Conservation (phyloP, 2,329 filamentous ascomycete species). For the Neospermospora avenae region DNA sequence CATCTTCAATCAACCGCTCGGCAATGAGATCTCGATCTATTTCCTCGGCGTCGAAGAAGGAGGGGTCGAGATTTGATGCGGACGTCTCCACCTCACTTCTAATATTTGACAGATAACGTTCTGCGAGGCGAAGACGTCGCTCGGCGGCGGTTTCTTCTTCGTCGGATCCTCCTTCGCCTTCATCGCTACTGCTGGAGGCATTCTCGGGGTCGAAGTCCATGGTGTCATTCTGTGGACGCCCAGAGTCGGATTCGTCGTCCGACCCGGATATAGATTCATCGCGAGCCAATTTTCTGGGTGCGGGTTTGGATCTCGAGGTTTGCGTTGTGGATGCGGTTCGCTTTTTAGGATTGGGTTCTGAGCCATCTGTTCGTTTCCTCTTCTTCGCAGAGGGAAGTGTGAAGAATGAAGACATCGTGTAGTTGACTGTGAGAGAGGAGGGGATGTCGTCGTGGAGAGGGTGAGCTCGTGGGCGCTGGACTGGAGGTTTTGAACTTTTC, state of each 20-base stretch:
- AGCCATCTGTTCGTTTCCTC: conserved; percentile 64
- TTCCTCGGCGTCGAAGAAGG: conserved; percentile 89
- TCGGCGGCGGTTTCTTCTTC: conserved; percentile 85
- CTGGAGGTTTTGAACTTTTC: conserved; percentile 1
- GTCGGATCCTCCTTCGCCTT: conserved; percentile 31
- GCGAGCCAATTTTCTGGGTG: conserved; percentile 40
- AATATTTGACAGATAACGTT: conserved; percentile 90
- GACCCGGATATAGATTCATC: conserved; percentile 79
- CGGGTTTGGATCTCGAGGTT: conserved; percentile 32
- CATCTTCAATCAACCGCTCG: conserved; percentile 85
- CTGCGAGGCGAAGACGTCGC: conserved; percentile 78
- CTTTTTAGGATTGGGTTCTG: conserved; percentile 53
- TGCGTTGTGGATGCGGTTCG: conserved; percentile 42
- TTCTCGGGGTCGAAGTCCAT: conserved; percentile 39
- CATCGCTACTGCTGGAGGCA: conserved; percentile 54
- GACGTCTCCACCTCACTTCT: conserved; percentile 66
- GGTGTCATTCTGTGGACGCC: conserved; percentile 55
- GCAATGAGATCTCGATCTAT: conserved; percentile 92
- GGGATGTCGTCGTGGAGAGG: background rate
- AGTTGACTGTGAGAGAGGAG: background rate
- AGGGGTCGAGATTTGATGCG: conserved; percentile 58
- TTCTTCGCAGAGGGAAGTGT: conserved; percentile 84
- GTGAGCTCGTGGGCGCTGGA: background rate
- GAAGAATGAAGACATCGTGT: conserved; percentile 89
- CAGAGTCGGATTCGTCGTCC: conserved; percentile 66